These are phyloP conservation scores for Stentor coeruleus DNA, from an alignment of 73 alveolate genomes.

Conservation along the genomic window DNA sequence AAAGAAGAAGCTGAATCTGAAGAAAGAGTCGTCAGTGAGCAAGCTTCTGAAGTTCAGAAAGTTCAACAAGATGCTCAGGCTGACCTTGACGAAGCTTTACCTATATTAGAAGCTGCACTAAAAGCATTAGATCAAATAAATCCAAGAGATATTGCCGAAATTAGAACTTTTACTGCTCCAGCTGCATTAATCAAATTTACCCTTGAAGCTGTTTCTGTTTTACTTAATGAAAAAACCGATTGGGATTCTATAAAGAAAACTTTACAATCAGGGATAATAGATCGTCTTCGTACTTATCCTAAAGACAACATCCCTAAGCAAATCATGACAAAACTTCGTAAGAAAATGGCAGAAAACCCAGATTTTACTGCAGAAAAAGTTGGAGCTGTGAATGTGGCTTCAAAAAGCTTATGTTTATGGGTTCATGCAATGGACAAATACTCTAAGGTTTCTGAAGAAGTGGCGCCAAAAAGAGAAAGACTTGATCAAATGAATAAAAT, in stretches of 20 bases:
- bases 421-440: constrained; percentile 78
- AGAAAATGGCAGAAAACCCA: constrained; percentile 64
- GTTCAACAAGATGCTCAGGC: constrained; percentile 95
- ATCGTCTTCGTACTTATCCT: constrained; percentile 59
- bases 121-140: constrained; percentile 93
- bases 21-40: constrained; percentile 87
- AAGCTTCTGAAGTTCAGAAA: constrained; percentile 68
- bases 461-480: constrained; percentile 66
- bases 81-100: constrained; percentile 93
- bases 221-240: constrained; percentile 70
- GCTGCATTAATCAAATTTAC: constrained; percentile 23
- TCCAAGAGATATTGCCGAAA: constrained; percentile 74
- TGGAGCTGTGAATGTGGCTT: constrained; percentile 65
- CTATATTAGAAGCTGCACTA: constrained; percentile 96
- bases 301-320: constrained; percentile 56
- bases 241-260: constrained; percentile 64
- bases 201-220: constrained; percentile 58
- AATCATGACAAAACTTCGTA: constrained; percentile 47
- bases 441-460: constrained; percentile 70
- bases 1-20: constrained; percentile 87
- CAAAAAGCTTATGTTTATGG: constrained; percentile 78
- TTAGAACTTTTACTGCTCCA: constrained; percentile 49
- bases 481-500: constrained; percentile 76
- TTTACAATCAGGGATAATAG: constrained; percentile 56
- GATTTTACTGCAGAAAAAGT: constrained; percentile 73